Evolutionary conservation across 202 grass and related monocot species (phyloP).

Genomic region (Carex sylvatica): DNA sequence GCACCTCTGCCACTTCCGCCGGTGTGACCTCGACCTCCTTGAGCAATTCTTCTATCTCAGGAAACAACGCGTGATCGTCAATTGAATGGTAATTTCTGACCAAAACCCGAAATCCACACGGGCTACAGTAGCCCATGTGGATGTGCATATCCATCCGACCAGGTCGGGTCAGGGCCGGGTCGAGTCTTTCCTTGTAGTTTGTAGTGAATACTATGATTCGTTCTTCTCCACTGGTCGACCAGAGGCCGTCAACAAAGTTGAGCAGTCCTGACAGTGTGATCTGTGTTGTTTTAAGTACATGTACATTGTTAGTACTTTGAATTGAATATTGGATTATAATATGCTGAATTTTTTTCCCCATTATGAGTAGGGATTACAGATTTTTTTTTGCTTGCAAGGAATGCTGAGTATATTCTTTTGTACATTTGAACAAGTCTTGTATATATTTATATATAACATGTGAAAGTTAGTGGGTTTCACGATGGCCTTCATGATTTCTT

Average conservation of each 20-base stretch:
- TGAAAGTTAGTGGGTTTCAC: conserved; percentile 21
- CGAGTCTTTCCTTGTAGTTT: conserved; percentile 85
- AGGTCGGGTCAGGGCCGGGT: conserved; percentile 69
- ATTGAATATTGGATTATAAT: neutral
- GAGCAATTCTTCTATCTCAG: conserved; percentile 56
- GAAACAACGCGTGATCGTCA: conserved; percentile 44
- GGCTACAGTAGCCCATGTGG: conserved; percentile 74
- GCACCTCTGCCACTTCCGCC: conserved; percentile 62
- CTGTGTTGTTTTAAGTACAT: conserved; percentile 26
- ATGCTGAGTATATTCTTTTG: neutral
- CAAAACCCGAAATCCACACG: conserved; percentile 53
- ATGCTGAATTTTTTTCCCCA: neutral
- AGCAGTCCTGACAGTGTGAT: conserved; percentile 81
- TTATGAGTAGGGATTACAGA: neutral
- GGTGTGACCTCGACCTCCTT: conserved; percentile 65
- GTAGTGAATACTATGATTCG: conserved; percentile 84
- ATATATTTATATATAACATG: neutral
- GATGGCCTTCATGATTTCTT: neutral
- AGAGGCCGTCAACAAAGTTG: conserved; percentile 83
- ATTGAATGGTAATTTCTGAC: conserved; percentile 71
- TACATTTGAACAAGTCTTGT: conserved; percentile 21
- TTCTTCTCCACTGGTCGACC: conserved; percentile 74
- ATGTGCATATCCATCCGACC: conserved; percentile 95
- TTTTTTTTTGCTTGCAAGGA: neutral
- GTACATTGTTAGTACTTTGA: neutral